Conservation (phyloP, 139 green algal species). For the Desmodesmus armatus region DNA sequence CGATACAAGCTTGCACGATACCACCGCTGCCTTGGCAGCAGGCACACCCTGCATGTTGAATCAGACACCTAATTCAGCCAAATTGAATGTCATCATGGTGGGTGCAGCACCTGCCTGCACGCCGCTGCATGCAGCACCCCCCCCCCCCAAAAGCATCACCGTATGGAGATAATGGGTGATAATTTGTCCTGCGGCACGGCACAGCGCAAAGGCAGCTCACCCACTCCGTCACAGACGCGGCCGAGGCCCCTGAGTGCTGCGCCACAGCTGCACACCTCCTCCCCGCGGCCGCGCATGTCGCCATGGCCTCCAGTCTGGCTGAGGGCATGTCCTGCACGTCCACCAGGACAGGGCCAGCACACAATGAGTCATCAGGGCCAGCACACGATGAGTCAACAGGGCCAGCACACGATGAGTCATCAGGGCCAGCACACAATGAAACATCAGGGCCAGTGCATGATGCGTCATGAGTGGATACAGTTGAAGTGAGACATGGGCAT, state of each 20-base stretch:
- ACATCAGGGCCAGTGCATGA: neutral
- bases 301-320: slow-evolving; percentile 81
- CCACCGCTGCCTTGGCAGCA: too few relatives aligned
- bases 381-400: neutral
- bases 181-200: neutral
- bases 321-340: slow-evolving; percentile 66
- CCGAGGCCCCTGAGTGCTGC: slow-evolving; percentile 68
- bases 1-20: too few relatives aligned
- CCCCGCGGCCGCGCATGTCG: slow-evolving; percentile 68
- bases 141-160: neutral
- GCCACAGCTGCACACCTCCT: slow-evolving; percentile 62
- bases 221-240: slow-evolving; percentile 78
- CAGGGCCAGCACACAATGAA: neutral
- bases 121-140: neutral
- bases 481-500: too few relatives aligned
- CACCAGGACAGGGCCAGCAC: too few relatives aligned
- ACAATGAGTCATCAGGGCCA: neutral
- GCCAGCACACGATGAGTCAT: too few relatives aligned
- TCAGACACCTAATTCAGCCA: too few relatives aligned
- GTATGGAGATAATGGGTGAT: too few relatives aligned
- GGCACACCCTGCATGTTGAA: too few relatives aligned
- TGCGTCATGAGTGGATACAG: neutral
- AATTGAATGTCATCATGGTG: neutral
- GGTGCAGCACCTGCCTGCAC: neutral
- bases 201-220: too few relatives aligned